Evolutionary conservation across 352 stramenopile genomes (phyloP).

Genomic region (Phytophthora sojae): DNA sequence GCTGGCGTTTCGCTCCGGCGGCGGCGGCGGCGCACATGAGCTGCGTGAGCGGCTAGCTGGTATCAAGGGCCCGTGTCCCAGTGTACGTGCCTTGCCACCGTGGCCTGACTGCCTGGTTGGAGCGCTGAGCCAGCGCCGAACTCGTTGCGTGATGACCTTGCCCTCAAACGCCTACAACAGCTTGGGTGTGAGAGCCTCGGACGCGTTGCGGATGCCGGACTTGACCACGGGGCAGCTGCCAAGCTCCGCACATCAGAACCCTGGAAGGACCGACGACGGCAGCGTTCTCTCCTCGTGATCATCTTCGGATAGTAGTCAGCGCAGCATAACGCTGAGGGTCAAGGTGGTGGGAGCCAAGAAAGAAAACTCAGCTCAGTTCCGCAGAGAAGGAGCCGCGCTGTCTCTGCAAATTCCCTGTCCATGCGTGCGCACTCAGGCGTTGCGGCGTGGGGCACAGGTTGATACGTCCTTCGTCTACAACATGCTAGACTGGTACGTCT

Average conservation of each 20-base stretch:
- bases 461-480: neutral
- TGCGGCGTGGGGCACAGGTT: neutral
- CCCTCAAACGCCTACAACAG: constrained; percentile 76
- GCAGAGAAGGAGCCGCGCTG: neutral
- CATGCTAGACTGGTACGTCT: neutral
- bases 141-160: constrained; percentile 71
- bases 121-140: constrained; percentile 49
- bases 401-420: neutral
- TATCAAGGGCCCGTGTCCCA: constrained; percentile 7
- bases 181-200: constrained; percentile 82
- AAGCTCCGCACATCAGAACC: neutral
- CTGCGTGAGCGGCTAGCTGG: neutral
- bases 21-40: constrained; percentile 10
- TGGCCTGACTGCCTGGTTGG: neutral
- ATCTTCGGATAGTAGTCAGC: neutral
- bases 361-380: neutral
- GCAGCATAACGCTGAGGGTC: neutral
- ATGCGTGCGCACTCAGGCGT: neutral
- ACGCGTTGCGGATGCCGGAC: constrained; percentile 85
- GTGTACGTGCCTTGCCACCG: neutral
- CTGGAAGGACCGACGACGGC: neutral
- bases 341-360: neutral
- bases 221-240: constrained; percentile 70
- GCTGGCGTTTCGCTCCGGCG: constrained; percentile 16
- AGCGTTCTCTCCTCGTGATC: neutral